phyloP scores from a whole-genome alignment of 2,329 filamentous ascomycete genomes.

The Penicillium sp. region DNA sequence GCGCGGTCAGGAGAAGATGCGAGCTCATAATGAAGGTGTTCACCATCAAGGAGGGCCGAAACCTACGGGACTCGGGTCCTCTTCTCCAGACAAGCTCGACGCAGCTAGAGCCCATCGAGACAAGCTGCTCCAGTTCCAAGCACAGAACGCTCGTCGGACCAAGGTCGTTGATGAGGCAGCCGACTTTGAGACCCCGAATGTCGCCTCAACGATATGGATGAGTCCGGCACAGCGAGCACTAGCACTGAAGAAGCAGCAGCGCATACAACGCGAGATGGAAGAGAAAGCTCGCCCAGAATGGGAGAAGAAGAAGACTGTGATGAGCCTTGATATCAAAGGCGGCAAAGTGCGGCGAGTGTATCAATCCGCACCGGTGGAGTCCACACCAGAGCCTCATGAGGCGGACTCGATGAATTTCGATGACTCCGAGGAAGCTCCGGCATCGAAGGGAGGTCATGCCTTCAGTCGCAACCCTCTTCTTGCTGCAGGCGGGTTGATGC shows the following conservation, averaged over 20 bases:
- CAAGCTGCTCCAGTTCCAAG: slow-evolving; percentile 75
- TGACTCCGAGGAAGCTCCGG: slow-evolving; percentile 8
- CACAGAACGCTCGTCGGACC: slow-evolving; percentile 79
- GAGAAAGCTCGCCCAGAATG: slow-evolving; percentile 83
- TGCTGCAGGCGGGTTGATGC: slow-evolving; percentile 42
- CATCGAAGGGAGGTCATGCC: slow-evolving; percentile 28
- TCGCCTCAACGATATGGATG: slow-evolving; percentile 74
- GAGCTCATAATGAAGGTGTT: slow-evolving; percentile 63
- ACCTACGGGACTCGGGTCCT: slow-evolving; percentile 17
- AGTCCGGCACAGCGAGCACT: slow-evolving; percentile 76
- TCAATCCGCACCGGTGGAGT: slow-evolving; percentile 35
- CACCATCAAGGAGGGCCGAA: slow-evolving; percentile 38
- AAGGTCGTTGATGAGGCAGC: slow-evolving; percentile 83
- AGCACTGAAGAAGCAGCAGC: slow-evolving; percentile 83
- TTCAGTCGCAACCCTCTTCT: slow-evolving; percentile 48
- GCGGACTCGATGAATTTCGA: slow-evolving; percentile 11
- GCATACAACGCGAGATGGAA: slow-evolving; percentile 77
- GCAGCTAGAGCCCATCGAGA: slow-evolving; percentile 77
- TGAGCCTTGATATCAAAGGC: slow-evolving; percentile 78
- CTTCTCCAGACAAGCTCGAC: slow-evolving; percentile 55
- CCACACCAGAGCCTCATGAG: slow-evolving; percentile 18
- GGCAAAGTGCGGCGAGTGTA: slow-evolving; percentile 66
- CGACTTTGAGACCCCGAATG: slow-evolving; percentile 63
- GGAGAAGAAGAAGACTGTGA: slow-evolving; percentile 80
- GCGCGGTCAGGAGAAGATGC: slow-evolving; percentile 81